Base-by-base conservation (phyloP, 2,329 filamentous ascomycete genomes). In the Orbilia oligospora region DNA sequence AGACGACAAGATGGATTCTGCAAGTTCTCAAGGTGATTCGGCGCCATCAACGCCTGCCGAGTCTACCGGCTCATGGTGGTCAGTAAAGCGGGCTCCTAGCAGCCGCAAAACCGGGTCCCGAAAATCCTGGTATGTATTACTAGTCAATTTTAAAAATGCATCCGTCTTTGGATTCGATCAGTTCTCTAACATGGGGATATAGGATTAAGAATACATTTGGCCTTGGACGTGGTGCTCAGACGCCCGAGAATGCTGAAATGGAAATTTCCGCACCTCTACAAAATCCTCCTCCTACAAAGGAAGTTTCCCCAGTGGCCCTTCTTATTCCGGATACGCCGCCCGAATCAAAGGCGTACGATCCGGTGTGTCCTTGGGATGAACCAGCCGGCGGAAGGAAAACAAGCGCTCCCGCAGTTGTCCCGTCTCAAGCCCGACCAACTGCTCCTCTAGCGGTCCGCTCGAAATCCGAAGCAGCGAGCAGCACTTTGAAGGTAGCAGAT, bases 191-290 rank as follows among this genome's bases (percentile, higher is more conserved):
- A 8, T n/a, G 6, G 20, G n/a, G 46, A 22, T 46, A 49, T 53
- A 76, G 72, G 72, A 53, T 76, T 27, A 71, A 76, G 44, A 76
- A 76, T 22, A 68, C 72, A 5, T 71, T 76, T 61, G 72, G 72
- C n/a, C 53, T 58, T 22, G 65, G 65, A n/a, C 48, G 41, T 46
- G 44, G 41, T 46, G 44, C 63, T n/a, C 53, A 71, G 33, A 27
- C 56, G n/a, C 33, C 56, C 16, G 56, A 61, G 36, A 3, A 3
- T 24, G 56, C 56, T 30, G 65, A 67, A 55, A n/a, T 24, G 14
- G 24, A 24, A 18, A 51, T 24, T 14, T 22, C 48, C 24, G 48
- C 44, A 63, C 24, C 53, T 16, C 18, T 18, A 22, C 44, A 18
- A 48, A 2, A 38, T 14, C n/a, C 67, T 16, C 38, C 41, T 49